These are phyloP conservation scores for Plasmopara halstedii DNA, from an alignment of 352 stramenopile species.

Conservation along the genomic window DNA sequence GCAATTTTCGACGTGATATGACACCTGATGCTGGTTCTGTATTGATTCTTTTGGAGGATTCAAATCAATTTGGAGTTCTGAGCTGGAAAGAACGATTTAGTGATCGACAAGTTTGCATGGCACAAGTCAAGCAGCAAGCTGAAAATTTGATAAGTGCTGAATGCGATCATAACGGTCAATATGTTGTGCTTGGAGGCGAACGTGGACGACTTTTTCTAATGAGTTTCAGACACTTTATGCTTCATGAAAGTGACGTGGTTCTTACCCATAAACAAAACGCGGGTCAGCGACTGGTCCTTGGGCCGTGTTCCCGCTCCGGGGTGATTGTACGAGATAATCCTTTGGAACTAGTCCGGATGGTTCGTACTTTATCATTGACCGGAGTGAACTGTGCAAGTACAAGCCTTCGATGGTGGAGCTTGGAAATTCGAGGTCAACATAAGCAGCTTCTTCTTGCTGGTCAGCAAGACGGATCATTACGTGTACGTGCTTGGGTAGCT, in stretches of 20 bases:
- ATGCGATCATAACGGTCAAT: constrained; percentile 25
- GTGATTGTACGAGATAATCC: constrained; percentile 25
- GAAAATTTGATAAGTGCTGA: constrained; percentile 10
- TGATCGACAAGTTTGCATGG: constrained; percentile 34
- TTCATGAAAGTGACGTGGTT: background rate
- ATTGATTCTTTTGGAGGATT: constrained; percentile 24
- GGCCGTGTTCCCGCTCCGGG: constrained; percentile 22
- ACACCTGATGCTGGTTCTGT: constrained; percentile 25
- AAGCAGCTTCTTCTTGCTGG: constrained; percentile 28
- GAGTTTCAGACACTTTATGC: constrained; percentile 24
- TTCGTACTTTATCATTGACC: constrained; percentile 4
- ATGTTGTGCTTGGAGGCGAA: constrained; percentile 21
- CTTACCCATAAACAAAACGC: background rate
- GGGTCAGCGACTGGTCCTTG: constrained; percentile 22
- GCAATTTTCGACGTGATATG: constrained; percentile 11
- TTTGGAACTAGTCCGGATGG: constrained; percentile 28
- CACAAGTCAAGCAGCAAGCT: constrained; percentile 14
- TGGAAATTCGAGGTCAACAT: constrained; percentile 1
- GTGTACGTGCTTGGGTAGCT: constrained; percentile 10
- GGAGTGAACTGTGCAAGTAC: constrained; percentile 8
- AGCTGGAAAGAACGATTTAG: constrained; percentile 54
- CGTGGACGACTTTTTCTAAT: constrained; percentile 25
- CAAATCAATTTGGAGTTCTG: constrained; percentile 29
- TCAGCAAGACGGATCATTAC: constrained; percentile 30
- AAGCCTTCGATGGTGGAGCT: constrained; percentile 26